Evolutionary conservation across 1,139 yeast genomes (phyloP), one percentile per base, ranked within the genome.

Genomic region (Diutina neorugosa): DNA sequence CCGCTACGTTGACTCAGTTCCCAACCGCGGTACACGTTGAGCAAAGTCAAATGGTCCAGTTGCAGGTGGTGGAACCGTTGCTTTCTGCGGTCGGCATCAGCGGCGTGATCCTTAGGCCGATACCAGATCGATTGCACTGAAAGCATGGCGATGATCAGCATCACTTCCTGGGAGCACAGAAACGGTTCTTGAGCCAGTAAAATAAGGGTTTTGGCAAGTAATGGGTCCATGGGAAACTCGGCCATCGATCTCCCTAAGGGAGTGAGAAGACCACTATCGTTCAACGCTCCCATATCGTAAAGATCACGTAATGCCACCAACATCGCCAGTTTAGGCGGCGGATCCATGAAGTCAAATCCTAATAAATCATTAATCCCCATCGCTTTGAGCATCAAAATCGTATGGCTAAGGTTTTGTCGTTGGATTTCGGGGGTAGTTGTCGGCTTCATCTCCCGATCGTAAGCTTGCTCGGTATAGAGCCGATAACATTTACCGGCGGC

Each of bases 171-270:
- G 0, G 94, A 77, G 59, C 98, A 93, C 18, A 77, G 79, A 58
- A 78, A 79, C 23, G 85, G 86, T 6, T 84, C 83, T 0, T 96
- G 86, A 23, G 81, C 76, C 52, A 93, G 77, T n/a, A 25, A 6
- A 16, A 46, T 46, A 52, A 94, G 69, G 0, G 95, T 84, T 61
- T 88, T 88, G 2, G 98, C 86, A 57, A 94, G 70, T 5, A 88
- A 80, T 0, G 99, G 98, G 56, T 89, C 96, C 90, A 93, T 89
- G 0, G 99, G 98, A 63, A 91, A 90, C 55, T 86, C 87, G 0
- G 97, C 89, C 95, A 94, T 86, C 59, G 80, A 77, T 52, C 82
- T 71, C 0, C 99, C 99, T 34, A 86, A 68, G 3, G 70, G 63
- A 0, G 98, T 93, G 55, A 94, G 68, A 47, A 73, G 65, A 0